Evolutionary conservation across 2,329 filamentous ascomycete genomes (phyloP).

Genomic region (Tolypocladium album): DNA sequence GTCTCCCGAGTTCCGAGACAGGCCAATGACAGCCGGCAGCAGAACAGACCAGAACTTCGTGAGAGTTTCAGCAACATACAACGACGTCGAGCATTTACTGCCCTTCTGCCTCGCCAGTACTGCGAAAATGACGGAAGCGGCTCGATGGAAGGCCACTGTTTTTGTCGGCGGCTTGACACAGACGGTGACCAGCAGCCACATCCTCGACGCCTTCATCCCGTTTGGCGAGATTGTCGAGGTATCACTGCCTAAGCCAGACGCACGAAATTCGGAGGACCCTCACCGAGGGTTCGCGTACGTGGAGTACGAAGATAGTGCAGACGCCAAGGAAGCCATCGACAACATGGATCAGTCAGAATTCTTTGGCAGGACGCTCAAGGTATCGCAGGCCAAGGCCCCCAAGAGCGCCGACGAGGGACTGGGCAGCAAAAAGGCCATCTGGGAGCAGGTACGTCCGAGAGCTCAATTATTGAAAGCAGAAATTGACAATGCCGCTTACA

Average conservation of each 20-base stretch:
- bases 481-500: constrained; percentile 23
- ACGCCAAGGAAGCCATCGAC: constrained; percentile 91
- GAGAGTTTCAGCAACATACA: neutral
- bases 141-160: constrained; percentile 81
- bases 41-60: neutral
- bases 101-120: neutral
- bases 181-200: constrained; percentile 60
- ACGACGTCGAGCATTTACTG: neutral
- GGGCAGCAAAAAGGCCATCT: constrained; percentile 87
- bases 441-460: constrained; percentile 70
- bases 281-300: constrained; percentile 96
- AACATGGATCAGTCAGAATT: constrained; percentile 98
- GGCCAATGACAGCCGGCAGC: neutral
- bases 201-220: constrained; percentile 88
- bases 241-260: constrained; percentile 78
- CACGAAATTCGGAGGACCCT: constrained; percentile 63
- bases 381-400: constrained; percentile 82
- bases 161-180: constrained; percentile 85
- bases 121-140: constrained; percentile 61
- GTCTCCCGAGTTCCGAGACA: neutral
- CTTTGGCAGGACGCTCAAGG: constrained; percentile 84
- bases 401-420: constrained; percentile 82
- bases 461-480: neutral
- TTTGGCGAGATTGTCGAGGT: constrained; percentile 95
- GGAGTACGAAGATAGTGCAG: constrained; percentile 76